Percentiles rank a stretch among this genome's conserved stretches.
These are phyloP conservation scores for Fraxinus xanthoxyloides DNA, from an alignment of 305 asterid genomes.

Conservation along the genomic window DNA sequence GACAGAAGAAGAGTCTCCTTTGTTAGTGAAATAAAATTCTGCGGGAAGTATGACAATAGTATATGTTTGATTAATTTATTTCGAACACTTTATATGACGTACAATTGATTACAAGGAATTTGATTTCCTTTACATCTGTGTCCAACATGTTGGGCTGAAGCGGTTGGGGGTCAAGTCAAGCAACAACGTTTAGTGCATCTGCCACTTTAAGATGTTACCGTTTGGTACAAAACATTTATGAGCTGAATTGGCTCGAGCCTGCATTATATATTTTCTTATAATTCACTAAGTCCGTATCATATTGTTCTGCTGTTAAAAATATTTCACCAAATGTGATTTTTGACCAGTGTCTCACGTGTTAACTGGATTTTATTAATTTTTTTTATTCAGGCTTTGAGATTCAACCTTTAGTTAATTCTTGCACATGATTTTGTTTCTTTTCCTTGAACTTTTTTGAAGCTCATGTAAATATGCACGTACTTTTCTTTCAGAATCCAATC, in stretches of 20 bases:
- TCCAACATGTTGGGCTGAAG: neutral
- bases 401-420: neutral
- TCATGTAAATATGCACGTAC: neutral
- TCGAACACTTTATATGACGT: neutral
- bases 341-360: neutral
- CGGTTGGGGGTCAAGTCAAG: neutral
- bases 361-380: neutral
- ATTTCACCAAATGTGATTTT: neutral
- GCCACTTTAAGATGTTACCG: neutral
- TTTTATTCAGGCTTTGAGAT: neutral
- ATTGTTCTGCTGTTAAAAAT: neutral
- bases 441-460: conserved; percentile 7
- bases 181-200: neutral
- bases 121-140: neutral
- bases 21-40: neutral
- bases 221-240: neutral
- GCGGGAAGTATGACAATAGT: neutral
- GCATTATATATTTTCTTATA: neutral
- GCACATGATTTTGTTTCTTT: neutral
- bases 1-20: neutral
- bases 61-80: neutral
- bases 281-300: neutral
- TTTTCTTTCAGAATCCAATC: neutral
- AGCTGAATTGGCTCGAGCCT: neutral
- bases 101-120: neutral